Base-by-base conservation (phyloP, 2,329 filamentous ascomycete genomes). In the Immersiporthe knoxdaviesiana region DNA sequence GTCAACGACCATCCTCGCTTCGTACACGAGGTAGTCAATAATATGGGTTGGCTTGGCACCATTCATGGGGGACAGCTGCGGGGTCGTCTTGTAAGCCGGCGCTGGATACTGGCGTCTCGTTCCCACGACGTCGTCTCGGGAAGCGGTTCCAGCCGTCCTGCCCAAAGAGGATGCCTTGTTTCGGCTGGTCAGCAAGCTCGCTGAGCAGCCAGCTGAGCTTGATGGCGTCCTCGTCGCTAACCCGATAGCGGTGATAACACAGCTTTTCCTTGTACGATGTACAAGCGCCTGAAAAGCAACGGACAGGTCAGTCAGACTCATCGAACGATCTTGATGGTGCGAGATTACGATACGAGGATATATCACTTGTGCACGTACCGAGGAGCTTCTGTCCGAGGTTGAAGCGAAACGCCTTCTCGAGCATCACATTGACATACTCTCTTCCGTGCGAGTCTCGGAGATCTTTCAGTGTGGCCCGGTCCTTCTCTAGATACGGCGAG, bases 211-310 rank as follows among this genome's bases (percentile, higher is more conserved):
- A 82, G 69, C 87, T 87, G 5, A 91, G 79, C 0, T 79, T 73
- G 0, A 86, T 75, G 0, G 85, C 87, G 2, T 79, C 75, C 0
- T 76, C 65, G 11, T 84, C 77, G 7, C 77, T 77, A 54, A 90
- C 86, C 0, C 78, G 81, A 37, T 85, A 84, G 12, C 84, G 82
- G 21, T 84, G 81, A 71, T 94, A 93, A 41, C 86, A 88, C 0
- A 90, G 78, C 7, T 79, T 82, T 62, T 92, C 89, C 70, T 91
- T 90, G 75, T 84, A 88, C 3, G 81, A 84, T 0, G 92, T 94
- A 68, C 87, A 89, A 0, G 81, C 16, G 16, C 65, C 65, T 67
- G 30, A 6, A 24, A 6, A n/a, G n/a, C n/a, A n/a, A 8, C 2
- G 7, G 10, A 41, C 14, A 37, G n/a, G 14, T 21, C 5, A 41